Evolutionary conservation across 805 yeast species (phyloP).

Genomic region (Starmerella apicola): DNA sequence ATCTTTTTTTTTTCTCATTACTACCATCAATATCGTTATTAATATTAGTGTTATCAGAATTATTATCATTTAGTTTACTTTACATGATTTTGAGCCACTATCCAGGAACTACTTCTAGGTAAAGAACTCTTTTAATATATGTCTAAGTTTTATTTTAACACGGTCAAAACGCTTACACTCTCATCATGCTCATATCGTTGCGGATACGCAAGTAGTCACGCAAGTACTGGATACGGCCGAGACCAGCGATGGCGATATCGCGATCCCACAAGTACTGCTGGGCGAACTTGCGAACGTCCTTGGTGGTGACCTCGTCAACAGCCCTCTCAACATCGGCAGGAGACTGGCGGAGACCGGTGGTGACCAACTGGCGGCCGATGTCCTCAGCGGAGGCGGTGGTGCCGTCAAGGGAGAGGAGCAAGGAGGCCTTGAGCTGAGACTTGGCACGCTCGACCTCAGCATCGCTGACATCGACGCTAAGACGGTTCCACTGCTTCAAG

Average conservation of each 20-base stretch:
- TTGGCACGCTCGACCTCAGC: conserved; percentile 90
- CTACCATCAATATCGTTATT: too few species aligned
- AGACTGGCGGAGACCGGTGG: conserved; percentile 69
- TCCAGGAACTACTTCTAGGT: too few species aligned
- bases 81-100: too few species aligned
- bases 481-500: conserved; percentile 76
- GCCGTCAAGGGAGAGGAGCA: conserved; percentile 81
- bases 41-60: too few species aligned
- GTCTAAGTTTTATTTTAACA: neutral
- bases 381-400: conserved; percentile 95
- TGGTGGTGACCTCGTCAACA: conserved; percentile 63
- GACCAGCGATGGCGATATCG: conserved; percentile 82
- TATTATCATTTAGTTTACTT: too few species aligned
- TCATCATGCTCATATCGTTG: conserved; percentile 33
- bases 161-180: conserved; percentile 23
- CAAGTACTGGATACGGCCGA: conserved; percentile 65
- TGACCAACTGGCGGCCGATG: conserved; percentile 91
- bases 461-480: conserved; percentile 66
- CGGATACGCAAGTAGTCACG: conserved; percentile 57
- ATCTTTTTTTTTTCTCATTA: too few species aligned
- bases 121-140: too few species aligned
- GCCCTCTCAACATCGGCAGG: conserved; percentile 64
- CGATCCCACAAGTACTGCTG: conserved; percentile 62
- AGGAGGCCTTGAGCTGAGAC: conserved; percentile 85
- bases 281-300: conserved; percentile 82